Conservation (phyloP, 805 yeast species). For the Kazachstania taianensis region DNA sequence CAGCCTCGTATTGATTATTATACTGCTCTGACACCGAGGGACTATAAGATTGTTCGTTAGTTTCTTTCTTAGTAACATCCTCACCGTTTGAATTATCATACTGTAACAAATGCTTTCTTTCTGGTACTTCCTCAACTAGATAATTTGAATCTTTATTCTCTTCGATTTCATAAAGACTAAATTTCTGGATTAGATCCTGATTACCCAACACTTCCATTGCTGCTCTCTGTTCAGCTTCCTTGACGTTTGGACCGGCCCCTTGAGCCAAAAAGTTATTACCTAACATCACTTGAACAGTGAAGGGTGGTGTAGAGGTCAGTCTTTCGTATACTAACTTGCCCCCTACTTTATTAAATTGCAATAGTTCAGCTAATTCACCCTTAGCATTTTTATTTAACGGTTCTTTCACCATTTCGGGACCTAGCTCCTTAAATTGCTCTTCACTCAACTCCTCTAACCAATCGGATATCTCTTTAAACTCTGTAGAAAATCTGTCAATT, state of each 20-base stretch:
- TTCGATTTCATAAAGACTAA: constrained; percentile 16
- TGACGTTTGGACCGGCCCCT: constrained; percentile 55
- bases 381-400: constrained; percentile 54
- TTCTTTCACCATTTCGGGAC: constrained; percentile 12
- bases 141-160: neutral
- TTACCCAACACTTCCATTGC: constrained; percentile 66
- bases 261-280: constrained; percentile 47
- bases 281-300: constrained; percentile 50
- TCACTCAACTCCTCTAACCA: constrained; percentile 44
- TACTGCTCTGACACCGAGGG: too few relatives aligned
- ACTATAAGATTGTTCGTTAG: too few relatives aligned
- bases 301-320: constrained; percentile 31
- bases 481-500: constrained; percentile 36
- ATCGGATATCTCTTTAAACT: constrained; percentile 35
- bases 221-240: constrained; percentile 70
- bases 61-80: too few relatives aligned
- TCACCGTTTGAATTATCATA: too few relatives aligned
- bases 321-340: constrained; percentile 14
- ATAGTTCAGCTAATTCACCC: constrained; percentile 50
- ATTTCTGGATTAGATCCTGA: constrained; percentile 45
- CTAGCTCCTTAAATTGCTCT: constrained; percentile 9
- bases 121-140: neutral
- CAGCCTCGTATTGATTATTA: too few relatives aligned
- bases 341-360: constrained; percentile 33
- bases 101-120: neutral